Evolutionary conservation across 2,329 filamentous ascomycete genomes (phyloP), one percentile per base, ranked within the genome.

Genomic region (Malbranchea cinnamomea): DNA sequence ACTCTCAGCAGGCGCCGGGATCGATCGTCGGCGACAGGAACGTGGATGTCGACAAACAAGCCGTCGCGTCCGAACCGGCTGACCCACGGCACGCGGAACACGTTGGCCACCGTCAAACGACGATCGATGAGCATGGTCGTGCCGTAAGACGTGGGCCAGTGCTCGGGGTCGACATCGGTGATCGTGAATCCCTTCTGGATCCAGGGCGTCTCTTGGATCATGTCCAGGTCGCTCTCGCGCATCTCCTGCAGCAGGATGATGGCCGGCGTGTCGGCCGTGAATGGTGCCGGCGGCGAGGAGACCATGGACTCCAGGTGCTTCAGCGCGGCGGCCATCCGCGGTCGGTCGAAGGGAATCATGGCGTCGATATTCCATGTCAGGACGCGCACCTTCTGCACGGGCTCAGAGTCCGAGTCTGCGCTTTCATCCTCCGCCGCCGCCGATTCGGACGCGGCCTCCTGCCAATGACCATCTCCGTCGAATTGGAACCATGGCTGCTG

Each of bases 201-300:
- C 65, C 66, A 71, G 2, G 48, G 37, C 9, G 56, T 50, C 2
- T 45, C 36, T 15, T 50, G 44, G 22, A 71, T 60, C 1, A 57
- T 48, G 4, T 36, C 15, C 8, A 71, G 45, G 34, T 69, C 63
- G 1, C 50, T 47, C 0, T 42, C 39, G 2, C 51, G 46, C 53
- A 67, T 68, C 41, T 71, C 66, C 39, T 68, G 63, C 2, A 71
- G 45, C 39, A 62, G 61, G 34, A 70, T 53, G 6, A 67, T 46
- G 5, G 46, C 34, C 0, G 60, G 49, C 2, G 16, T 16, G 11
- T 10, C 28, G 7, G 17, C 17, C 29, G 5, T 35, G 26, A 13
- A 32, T 18, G 14, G 42, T 38, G 5, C 13, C 10, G 18, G 11
- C n/a, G 29, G 20, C 11, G 26, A 40, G 3, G 33, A 35, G 10